Evolutionary conservation across 2,329 filamentous ascomycete genomes (phyloP).

Genomic region (Magnaporthales sp.): DNA sequence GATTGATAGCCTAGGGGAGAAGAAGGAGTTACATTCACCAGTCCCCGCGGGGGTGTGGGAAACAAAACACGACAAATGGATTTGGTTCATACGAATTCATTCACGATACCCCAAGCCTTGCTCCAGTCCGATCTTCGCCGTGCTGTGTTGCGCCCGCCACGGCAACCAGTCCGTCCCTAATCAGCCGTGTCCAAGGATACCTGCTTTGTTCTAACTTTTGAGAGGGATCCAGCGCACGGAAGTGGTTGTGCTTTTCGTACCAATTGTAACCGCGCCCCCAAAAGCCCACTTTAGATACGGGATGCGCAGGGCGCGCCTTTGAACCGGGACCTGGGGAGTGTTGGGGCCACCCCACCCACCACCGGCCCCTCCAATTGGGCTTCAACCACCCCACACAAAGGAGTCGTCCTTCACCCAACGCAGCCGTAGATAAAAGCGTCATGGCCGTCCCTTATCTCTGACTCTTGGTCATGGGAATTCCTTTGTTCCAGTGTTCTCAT

Average conservation of each 20-base stretch:
- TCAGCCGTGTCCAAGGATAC: not conserved
- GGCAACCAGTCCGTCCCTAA: not conserved
- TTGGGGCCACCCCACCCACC: not conserved
- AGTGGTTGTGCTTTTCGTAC: not conserved
- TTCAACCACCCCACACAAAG: not conserved
- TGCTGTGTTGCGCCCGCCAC: not conserved
- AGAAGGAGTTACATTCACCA: not conserved
- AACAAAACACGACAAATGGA: not conserved
- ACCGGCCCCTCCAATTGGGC: not conserved
- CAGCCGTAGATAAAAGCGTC: not conserved
- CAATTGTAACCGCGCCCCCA: not conserved
- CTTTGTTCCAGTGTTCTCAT: not conserved
- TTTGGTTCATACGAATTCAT: not conserved
- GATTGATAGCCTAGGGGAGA: not conserved
- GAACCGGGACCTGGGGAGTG: not conserved
- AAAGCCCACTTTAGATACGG: conserved; percentile 1
- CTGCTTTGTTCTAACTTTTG: not conserved
- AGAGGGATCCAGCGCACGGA: not conserved
- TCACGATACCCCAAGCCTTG: not conserved
- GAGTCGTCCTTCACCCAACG: not conserved
- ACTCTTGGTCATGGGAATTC: not conserved
- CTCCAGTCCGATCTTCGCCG: not conserved
- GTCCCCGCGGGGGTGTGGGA: not conserved
- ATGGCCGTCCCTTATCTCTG: not conserved
- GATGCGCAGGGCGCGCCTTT: not conserved